Percentiles rank a stretch among this genome's conserved stretches.
Conservation (phyloP, 2,329 filamentous ascomycete species). For the Colletotrichum tanaceti region DNA sequence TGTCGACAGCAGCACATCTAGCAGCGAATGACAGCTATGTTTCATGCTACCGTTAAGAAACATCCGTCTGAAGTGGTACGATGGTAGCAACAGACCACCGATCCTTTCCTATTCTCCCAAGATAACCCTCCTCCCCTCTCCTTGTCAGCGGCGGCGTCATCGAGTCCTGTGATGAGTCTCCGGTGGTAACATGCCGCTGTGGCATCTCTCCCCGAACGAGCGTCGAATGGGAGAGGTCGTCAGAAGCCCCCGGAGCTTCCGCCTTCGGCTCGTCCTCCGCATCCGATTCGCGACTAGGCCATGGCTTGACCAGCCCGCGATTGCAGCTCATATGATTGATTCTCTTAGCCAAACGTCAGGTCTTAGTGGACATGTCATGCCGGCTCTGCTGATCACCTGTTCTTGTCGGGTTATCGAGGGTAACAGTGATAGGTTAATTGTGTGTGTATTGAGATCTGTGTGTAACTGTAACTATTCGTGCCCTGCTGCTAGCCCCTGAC, state of each 20-base stretch:
- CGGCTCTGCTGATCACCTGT: neutral
- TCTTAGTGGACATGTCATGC: neutral
- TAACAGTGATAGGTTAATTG: no score
- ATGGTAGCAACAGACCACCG: neutral
- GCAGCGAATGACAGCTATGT: neutral
- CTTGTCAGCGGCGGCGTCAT: neutral
- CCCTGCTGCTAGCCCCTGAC: no score
- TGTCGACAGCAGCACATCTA: neutral
- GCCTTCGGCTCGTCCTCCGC: neutral
- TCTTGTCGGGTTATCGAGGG: no score
- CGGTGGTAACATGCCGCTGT: neutral
- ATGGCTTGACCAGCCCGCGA: no score
- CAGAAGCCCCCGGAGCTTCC: neutral
- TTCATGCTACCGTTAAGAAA: neutral
- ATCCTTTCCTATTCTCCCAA: neutral
- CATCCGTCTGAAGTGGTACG: neutral
- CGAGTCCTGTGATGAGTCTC: no score
- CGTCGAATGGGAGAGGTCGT: neutral
- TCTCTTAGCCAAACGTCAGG: neutral
- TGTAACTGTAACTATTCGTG: no score
- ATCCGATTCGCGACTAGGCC: neutral
- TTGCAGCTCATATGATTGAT: neutral
- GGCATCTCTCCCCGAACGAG: neutral
- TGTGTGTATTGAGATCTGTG: no score
- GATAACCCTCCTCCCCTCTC: no score